These are phyloP conservation scores for Arabidopsis lyrata DNA, from an alignment of 441 rosid species.

Conservation along the genomic window DNA sequence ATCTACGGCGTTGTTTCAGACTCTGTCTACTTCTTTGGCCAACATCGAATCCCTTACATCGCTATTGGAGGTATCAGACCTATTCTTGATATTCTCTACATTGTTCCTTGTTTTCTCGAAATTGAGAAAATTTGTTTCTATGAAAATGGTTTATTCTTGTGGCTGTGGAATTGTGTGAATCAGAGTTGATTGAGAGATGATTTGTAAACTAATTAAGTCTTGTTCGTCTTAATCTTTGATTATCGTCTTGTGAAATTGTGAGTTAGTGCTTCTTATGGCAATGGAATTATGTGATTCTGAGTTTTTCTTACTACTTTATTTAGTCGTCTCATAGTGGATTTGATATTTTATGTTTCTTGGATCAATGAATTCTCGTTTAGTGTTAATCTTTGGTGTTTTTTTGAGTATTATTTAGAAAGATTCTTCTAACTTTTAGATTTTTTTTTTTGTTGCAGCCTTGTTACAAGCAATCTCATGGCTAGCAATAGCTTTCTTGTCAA, in stretches of 20 bases:
- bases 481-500: conserved; percentile 64
- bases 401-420: not conserved
- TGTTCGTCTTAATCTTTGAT: not conserved
- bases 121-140: too few species aligned
- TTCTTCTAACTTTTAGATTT: not conserved
- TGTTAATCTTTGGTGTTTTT: not conserved
- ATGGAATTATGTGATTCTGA: conserved; percentile 1
- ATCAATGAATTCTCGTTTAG: not conserved
- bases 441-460: conserved; percentile 56
- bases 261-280: not conserved
- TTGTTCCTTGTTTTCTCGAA: too few species aligned
- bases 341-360: not conserved
- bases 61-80: conserved; percentile 71
- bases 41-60: conserved; percentile 91
- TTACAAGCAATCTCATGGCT: conserved; percentile 91
- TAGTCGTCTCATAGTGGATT: too few species aligned
- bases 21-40: conserved; percentile 71
- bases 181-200: too few species aligned
- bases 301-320: not conserved
- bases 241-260: not conserved
- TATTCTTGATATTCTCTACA: not conserved
- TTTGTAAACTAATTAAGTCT: too few species aligned
- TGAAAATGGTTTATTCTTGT: too few species aligned
- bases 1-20: conserved; percentile 80
- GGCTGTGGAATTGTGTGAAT: too few species aligned